Conservation (phyloP, 345 rosid species). For the Erysimum cheiranthoides region DNA sequence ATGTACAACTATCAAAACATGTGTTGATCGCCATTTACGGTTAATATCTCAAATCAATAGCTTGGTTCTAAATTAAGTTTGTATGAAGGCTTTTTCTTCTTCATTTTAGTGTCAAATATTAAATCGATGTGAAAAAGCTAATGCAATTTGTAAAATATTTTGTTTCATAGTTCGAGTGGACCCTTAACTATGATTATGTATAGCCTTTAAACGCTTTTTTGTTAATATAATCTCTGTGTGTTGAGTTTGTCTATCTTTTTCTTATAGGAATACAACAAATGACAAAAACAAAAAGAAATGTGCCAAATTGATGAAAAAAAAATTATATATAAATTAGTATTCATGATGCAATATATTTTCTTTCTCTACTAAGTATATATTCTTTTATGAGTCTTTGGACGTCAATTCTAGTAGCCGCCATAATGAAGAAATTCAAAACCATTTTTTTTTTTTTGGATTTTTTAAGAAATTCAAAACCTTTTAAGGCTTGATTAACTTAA, state of each 20-base stretch:
- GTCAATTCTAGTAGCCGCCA: slow-evolving; percentile 9
- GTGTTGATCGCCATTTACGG: slow-evolving; percentile 10
- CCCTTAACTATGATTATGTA: neutral
- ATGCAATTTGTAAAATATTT: slow-evolving; percentile 8
- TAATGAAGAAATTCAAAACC: slow-evolving; percentile 5
- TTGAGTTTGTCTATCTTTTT: neutral
- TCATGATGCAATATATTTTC: neutral
- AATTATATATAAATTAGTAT: neutral
- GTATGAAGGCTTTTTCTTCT: slow-evolving; percentile 14
- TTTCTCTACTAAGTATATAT: neutral
- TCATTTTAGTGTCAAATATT: slow-evolving; percentile 10
- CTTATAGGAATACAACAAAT: neutral
- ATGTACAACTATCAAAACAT: slow-evolving; percentile 37
- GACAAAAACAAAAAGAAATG: neutral
- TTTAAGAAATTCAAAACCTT: slow-evolving; percentile 8
- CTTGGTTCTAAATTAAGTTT: slow-evolving; percentile 11
- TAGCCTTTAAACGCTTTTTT: neutral
- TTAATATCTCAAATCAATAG: slow-evolving; percentile 10
- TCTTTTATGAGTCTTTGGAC: neutral
- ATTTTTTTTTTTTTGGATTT: neutral
- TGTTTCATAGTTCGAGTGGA: neutral
- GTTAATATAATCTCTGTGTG: neutral
- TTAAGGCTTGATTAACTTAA: neutral
- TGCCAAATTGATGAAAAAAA: neutral
- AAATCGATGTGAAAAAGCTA: slow-evolving; percentile 17